phyloP scores from a whole-genome alignment of 306 rosid species.

The Sindora glabra region DNA sequence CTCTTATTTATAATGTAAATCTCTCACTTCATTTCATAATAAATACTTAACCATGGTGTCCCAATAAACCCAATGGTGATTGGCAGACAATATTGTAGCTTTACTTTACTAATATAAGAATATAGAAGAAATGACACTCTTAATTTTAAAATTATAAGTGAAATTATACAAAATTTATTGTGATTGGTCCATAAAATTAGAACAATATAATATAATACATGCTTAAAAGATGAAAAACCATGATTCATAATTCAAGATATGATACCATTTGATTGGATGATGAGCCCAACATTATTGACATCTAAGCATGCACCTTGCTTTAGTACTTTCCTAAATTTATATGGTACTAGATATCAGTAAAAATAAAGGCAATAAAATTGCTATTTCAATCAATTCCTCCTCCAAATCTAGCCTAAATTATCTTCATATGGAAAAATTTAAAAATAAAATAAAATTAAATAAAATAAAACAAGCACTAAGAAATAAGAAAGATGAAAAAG shows the following conservation, averaged over 20 bases:
- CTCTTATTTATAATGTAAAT: background rate
- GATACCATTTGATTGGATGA: slow-evolving; percentile 88
- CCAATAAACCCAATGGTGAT: background rate
- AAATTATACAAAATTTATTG: background rate
- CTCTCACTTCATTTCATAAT: too few relatives aligned
- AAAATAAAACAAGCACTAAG: too few relatives aligned
- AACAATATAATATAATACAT: background rate
- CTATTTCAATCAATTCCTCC: too few relatives aligned
- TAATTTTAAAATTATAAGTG: background rate
- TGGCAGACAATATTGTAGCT: background rate
- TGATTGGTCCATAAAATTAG: background rate
- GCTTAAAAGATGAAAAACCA: background rate
- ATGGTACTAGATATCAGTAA: too few relatives aligned
- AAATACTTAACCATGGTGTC: background rate
- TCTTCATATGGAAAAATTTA: too few relatives aligned
- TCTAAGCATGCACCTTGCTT: slow-evolving; percentile 91
- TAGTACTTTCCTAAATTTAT: slow-evolving; percentile 61
- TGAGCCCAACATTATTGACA: slow-evolving; percentile 86
- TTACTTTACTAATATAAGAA: background rate
- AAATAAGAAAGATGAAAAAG: too few relatives aligned
- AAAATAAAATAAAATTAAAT: too few relatives aligned
- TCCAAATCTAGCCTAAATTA: too few relatives aligned
- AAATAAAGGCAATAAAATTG: too few relatives aligned
- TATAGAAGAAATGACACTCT: background rate
- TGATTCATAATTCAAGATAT: slow-evolving; percentile 17